Conservation (phyloP, 1,139 yeast species). For the Magnusiomyces paraingens region DNA sequence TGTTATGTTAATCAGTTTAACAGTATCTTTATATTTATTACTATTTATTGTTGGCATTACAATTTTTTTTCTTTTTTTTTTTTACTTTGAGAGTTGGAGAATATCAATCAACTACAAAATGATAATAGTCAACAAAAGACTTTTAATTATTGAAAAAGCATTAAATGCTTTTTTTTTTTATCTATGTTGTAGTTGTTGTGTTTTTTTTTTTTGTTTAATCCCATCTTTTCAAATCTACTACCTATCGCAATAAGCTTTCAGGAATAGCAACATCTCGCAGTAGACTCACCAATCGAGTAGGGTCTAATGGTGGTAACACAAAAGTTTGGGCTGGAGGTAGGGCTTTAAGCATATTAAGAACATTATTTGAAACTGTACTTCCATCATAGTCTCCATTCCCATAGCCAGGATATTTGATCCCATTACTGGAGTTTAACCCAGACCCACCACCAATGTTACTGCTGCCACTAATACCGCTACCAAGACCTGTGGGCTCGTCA, state of each 20-base stretch:
- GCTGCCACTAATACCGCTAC: too few relatives aligned
- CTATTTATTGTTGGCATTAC: too few relatives aligned
- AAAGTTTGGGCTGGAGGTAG: constrained; percentile 6
- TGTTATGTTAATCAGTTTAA: too few relatives aligned
- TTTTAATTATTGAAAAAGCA: too few relatives aligned
- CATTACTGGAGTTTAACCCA: not conserved
- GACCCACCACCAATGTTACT: not conserved
- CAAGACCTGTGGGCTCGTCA: not conserved
- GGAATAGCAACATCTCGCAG: constrained; percentile 7
- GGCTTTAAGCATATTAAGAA: constrained; percentile 2
- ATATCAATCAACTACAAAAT: too few relatives aligned
- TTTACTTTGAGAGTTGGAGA: too few relatives aligned
- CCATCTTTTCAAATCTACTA: not conserved
- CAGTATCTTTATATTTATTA: too few relatives aligned
- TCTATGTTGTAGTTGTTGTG: too few relatives aligned
- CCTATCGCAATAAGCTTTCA: constrained; percentile 1
- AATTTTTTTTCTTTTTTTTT: too few relatives aligned
- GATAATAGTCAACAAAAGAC: too few relatives aligned
- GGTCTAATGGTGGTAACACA: constrained; percentile 3
- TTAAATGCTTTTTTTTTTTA: too few relatives aligned
- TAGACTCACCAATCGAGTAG: constrained; percentile 4
- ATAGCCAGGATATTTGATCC: not conserved
- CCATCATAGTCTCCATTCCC: constrained; percentile 1
- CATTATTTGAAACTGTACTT: not conserved
- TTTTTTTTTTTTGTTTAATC: too few relatives aligned